phyloP scores from a whole-genome alignment of 805 yeast genomes.

The Debaryomyces castellii region DNA sequence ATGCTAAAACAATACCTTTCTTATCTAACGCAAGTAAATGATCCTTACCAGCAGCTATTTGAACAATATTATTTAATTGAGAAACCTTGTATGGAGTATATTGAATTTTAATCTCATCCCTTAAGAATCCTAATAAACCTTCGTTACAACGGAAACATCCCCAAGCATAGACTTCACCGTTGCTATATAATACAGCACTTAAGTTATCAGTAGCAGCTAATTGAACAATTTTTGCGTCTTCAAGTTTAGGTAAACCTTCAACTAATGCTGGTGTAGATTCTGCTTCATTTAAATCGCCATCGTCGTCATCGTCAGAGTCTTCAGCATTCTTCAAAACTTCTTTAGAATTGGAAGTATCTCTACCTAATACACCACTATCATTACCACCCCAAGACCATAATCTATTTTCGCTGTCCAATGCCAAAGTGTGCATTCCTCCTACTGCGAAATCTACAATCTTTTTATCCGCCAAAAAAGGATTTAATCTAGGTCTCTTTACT shows the following conservation, averaged over 20 bases:
- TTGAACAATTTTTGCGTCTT: constrained; percentile 58
- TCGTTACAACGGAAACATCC: constrained; percentile 95
- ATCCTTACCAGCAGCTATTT: constrained; percentile 90
- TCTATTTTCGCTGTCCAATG: constrained; percentile 69
- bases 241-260: constrained; percentile 53
- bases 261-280: constrained; percentile 89
- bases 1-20: constrained; percentile 85
- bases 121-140: constrained; percentile 82
- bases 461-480: constrained; percentile 66
- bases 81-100: constrained; percentile 61
- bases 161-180: constrained; percentile 95
- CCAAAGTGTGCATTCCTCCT: constrained; percentile 95
- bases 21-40: constrained; percentile 82
- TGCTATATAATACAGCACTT: constrained; percentile 73
- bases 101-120: constrained; percentile 59
- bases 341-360: constrained; percentile 65
- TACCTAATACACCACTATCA: constrained; percentile 87
- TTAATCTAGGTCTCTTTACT: constrained; percentile 93
- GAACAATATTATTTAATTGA: constrained; percentile 67
- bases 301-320: constrained; percentile 55
- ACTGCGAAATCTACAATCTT: constrained; percentile 73
- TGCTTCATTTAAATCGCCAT: constrained; percentile 81
- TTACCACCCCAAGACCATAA: constrained; percentile 99
- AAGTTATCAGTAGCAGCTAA: constrained; percentile 91
- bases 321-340: constrained; percentile 72